Evolutionary conservation across 768 basidiomycete genomes (phyloP), one percentile per base, ranked within the genome.

Genomic region (Crepidotus variabilis): DNA sequence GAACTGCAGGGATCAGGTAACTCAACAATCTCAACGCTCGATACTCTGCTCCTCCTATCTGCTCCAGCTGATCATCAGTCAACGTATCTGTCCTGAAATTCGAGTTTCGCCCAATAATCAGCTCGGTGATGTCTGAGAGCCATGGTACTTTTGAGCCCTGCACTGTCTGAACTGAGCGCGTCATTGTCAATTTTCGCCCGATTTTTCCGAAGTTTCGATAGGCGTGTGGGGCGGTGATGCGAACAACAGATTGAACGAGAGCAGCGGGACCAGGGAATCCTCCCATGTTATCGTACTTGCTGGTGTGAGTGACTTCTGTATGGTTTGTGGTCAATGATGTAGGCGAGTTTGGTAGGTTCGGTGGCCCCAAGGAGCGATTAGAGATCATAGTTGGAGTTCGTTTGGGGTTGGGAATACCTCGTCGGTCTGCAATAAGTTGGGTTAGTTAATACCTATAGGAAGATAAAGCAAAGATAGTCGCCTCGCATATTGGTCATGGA

Each of bases 1-100:
- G 52, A 55, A 82, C 81, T 16, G 68, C 35, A 32, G 80, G 79
- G 9, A 82, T 75, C 9, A 82, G 59, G 62, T 76, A 82, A 57
- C 76, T 81, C 61, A 82, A 67, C 54, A 81, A 56, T 52, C 74
- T 73, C 61, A 91, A 67, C 2, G 88, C 86, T 2, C 83, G 70
- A 67, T 86, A 91, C 71, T 93, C 91, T 21, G 88, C 81, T 0
- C 90, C 90, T 2, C 90, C 89, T 16, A 93, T 69, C 59, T 85
- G 78, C 64, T 90, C 88, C 54, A 88, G 65, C 65, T 91, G 79
- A 18, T 88, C 86, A 59, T 83, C 78, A 2, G 79, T 81, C 63
- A 93, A 66, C 58, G 67, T 77, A 32, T 81, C 80, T 11, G 74
- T 78, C 39, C 72, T 68, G 59, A 85, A 81, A 58, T 80, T 72